Evolutionary conservation across 371 early-diverging fungal species (phyloP), one percentile per base, ranked within the genome.

Genomic region (Syncephalastrum contaminatum): DNA sequence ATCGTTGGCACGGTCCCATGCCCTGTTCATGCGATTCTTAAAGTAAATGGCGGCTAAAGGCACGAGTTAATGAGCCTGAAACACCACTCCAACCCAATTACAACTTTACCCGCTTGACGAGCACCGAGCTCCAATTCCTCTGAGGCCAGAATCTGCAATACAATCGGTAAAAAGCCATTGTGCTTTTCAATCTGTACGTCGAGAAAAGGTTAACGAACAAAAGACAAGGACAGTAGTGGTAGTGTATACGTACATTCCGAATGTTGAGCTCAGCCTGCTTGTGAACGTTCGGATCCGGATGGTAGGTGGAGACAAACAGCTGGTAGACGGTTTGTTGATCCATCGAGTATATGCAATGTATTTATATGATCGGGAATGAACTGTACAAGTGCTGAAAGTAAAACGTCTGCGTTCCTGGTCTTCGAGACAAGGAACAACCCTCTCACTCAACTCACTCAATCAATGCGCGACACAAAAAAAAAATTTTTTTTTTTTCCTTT

Each of bases 11-110:
- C 81, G 71, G 54, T 78, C 81, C 95, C 95, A 97, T 24, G 82
- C 80, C 51, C 80, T 84, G 44, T 73, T 68, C 54, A 95, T 69
- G 18, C 90, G 81, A 68, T 96, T 95, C 75, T 97, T 97, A 74
- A 96, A 93, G 81, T 91, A 95, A 62, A 97, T 90, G n/a, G 95
- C 87, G 64, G 90, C 95, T 86, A 80, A 5, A 53, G 44, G 12
- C 39, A 15, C 16, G 24, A 3, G 12, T 19, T 4, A 55, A 20
- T 18, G 43, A 53, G 30, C 25, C 19, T n/a, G 22, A 25, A 48
- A 18, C 19, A 5, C 24, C 30, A 40, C 47, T 13, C 21, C 18
- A 45, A 49, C 48, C 14, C 58, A 12, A 36, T 3, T 13, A 14
- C 16, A 22, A 27, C 39, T 56, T 52, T 72, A 89, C 94, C 92